Percentiles rank a stretch among this genome's conserved stretches.
Conservation (phyloP, 768 basidiomycete species). For the Peribolospora kevripleyi region DNA sequence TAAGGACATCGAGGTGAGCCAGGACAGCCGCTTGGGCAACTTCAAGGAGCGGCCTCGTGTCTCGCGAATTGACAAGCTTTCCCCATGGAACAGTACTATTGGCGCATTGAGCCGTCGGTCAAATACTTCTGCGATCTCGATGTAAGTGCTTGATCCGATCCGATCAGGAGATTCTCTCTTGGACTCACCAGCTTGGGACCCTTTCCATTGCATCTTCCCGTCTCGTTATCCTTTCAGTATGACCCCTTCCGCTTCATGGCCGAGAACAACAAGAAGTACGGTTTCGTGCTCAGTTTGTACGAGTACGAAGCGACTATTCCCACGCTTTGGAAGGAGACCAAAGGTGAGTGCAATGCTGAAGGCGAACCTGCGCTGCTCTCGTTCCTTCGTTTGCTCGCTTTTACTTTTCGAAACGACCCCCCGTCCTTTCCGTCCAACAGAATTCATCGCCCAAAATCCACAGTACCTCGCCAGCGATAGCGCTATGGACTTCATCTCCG, state of each 20-base stretch:
- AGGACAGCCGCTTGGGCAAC: no score
- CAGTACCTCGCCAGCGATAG: neutral
- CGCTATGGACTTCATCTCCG: conserved; percentile 3
- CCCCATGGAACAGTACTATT: conserved; percentile 34
- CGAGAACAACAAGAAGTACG: conserved; percentile 4
- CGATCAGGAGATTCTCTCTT: no score
- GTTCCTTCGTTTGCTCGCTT: neutral
- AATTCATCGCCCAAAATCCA: neutral
- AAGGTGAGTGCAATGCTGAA: no score
- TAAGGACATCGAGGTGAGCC: conserved; percentile 27
- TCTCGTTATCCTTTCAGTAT: conserved; percentile 6
- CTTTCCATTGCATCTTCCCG: conserved; percentile 1
- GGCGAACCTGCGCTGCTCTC: no score
- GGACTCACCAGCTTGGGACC: no score
- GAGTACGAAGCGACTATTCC: conserved; percentile 6
- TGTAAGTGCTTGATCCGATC: no score
- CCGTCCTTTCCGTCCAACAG: neutral
- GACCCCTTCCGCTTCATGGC: conserved; percentile 9
- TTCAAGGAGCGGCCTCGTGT: no score
- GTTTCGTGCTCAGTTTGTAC: conserved; percentile 7
- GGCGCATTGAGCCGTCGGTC: conserved; percentile 71
- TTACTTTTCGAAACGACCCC: no score
- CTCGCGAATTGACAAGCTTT: conserved; percentile 7
- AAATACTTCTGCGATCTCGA: conserved; percentile 45
- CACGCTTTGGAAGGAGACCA: neutral